A percentile compares a stretch with the other conserved stretches of the same genome.
phyloP scores from a whole-genome alignment of 768 basidiomycete genomes.

The Leccinellum albellum region DNA sequence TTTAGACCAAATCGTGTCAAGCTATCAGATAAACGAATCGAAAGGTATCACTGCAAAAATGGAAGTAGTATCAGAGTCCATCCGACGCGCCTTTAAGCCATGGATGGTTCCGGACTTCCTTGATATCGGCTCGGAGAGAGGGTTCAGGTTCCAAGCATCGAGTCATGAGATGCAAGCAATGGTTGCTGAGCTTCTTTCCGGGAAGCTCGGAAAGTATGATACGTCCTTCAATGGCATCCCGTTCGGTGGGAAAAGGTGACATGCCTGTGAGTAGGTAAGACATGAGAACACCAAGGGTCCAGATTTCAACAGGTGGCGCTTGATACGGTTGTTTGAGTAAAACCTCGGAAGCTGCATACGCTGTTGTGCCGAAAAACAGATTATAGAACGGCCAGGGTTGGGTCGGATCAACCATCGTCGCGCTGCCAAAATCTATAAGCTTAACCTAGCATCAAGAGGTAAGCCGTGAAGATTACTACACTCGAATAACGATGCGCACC shows the following conservation, averaged over 20 bases:
- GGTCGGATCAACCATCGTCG: conserved; percentile 65
- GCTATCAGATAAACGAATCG: conserved; percentile 1
- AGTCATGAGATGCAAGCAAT: conserved; percentile 59
- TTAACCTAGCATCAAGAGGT: conserved; percentile 59
- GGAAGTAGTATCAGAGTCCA: conserved; percentile 11
- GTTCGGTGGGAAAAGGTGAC: conserved; percentile 87
- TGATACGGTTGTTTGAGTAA: conserved; percentile 85
- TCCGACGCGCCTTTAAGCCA: conserved; percentile 55
- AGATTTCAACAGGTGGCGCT: conserved; percentile 92
- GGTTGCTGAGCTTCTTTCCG: conserved; percentile 38
- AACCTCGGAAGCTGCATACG: conserved; percentile 94
- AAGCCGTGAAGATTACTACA: conserved; percentile 2
- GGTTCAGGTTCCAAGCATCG: conserved; percentile 86
- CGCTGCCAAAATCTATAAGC: conserved; percentile 93
- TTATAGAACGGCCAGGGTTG: conserved; percentile 64
- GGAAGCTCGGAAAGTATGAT: conserved; percentile 48
- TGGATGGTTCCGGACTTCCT: conserved; percentile 75
- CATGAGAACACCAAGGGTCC: conserved; percentile 93
- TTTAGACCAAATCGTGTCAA: conserved; percentile 4
- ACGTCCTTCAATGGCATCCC: conserved; percentile 68
- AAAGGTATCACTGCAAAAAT: conserved; percentile 7
- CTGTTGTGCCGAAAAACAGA: conserved; percentile 89
- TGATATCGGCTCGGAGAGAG: conserved; percentile 71
- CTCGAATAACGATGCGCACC: conserved; percentile 35
- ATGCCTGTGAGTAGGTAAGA: conserved; percentile 91